These are phyloP conservation scores for Hordeum vulgare DNA, from an alignment of 176 grass and related monocot species.

Conservation along the genomic window DNA sequence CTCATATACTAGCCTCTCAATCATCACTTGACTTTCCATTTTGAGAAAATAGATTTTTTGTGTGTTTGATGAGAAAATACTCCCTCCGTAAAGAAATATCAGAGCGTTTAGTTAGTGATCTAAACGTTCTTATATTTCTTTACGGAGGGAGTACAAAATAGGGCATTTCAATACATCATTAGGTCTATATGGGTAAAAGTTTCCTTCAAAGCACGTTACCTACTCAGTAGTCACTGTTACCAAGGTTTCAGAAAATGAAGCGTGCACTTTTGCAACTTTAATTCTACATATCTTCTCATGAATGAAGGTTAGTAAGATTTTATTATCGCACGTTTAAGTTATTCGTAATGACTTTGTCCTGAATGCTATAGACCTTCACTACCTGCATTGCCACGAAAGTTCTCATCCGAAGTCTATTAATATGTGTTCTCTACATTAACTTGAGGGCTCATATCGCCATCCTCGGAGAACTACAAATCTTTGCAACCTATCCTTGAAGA, in stretches of 20 bases:
- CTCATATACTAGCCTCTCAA: constrained; percentile 14
- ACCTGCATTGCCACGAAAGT: constrained; percentile 1
- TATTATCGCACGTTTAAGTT: constrained; percentile 25
- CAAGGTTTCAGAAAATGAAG: constrained; percentile 9
- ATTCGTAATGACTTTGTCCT: constrained; percentile 6
- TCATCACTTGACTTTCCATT: neutral
- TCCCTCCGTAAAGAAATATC: no score
- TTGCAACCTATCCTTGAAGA: neutral
- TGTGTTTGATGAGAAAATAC: neutral
- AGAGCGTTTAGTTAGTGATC: no score
- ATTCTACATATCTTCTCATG: neutral
- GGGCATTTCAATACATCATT: constrained; percentile 5
- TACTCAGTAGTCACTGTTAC: neutral
- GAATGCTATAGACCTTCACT: neutral
- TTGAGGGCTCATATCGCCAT: neutral
- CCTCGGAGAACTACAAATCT: neutral
- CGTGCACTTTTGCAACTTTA: constrained; percentile 16
- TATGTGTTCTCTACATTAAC: constrained; percentile 2
- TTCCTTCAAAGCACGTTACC: constrained; percentile 1
- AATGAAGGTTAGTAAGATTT: constrained; percentile 2
- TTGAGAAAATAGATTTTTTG: neutral
- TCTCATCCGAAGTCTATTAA: constrained; percentile 20
- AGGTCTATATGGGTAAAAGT: neutral
- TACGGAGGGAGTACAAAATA: neutral
- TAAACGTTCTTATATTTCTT: no score